Conservation (phyloP, 2,329 filamentous ascomycete species). For the Cladosporium sp. region DNA sequence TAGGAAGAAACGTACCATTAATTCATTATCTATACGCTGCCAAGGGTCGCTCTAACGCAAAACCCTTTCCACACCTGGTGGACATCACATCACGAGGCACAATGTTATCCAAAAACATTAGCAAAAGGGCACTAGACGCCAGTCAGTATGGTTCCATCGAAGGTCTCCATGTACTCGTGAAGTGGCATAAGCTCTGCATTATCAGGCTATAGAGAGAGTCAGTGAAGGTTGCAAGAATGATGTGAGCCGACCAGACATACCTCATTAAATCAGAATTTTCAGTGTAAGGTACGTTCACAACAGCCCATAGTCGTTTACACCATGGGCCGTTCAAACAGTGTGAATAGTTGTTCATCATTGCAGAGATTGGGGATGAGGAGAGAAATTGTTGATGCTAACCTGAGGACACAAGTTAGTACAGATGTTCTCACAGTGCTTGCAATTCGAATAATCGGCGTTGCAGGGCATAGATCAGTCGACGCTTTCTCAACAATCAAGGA, state of each 20-base stretch:
- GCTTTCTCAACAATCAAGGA: slow-evolving; percentile 65
- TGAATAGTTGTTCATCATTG: slow-evolving; percentile 67
- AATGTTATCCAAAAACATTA: neutral
- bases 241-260: slow-evolving; percentile 32
- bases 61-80: slow-evolving; percentile 1
- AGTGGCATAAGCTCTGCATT: slow-evolving; percentile 28
- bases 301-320: slow-evolving; percentile 44
- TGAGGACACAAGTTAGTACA: slow-evolving; percentile 19
- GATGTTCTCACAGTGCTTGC: slow-evolving; percentile 5
- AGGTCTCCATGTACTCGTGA: slow-evolving; percentile 4
- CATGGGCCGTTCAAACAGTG: slow-evolving; percentile 61
- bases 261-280: slow-evolving; percentile 72
- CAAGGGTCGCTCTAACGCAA: neutral
- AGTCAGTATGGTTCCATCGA: neutral
- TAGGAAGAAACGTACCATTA: slow-evolving; percentile 13
- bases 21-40: slow-evolving; percentile 2
- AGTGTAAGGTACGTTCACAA: slow-evolving; percentile 55
- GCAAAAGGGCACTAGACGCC: neutral
- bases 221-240: slow-evolving; percentile 29
- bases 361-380: slow-evolving; percentile 24
- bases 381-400: slow-evolving; percentile 17
- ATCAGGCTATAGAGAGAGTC: slow-evolving; percentile 22
- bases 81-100: neutral
- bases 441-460: slow-evolving; percentile 9
- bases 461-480: slow-evolving; percentile 53